These are phyloP conservation scores for Phytophthora pisi DNA, from an alignment of 352 stramenopile species.

Conservation along the genomic window DNA sequence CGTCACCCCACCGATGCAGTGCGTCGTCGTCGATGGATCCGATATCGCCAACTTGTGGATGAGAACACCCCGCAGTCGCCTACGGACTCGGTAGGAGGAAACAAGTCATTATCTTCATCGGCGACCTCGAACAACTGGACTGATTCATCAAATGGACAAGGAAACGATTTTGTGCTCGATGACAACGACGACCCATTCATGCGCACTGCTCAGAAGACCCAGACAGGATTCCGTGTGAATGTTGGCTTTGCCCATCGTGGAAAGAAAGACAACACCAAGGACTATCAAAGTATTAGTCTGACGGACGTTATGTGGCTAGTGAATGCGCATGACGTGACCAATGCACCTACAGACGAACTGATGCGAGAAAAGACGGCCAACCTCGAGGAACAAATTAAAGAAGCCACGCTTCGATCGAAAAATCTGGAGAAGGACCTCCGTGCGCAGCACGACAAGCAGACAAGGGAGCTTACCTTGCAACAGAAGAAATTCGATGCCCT, in stretches of 20 bases:
- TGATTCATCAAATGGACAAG: conserved; percentile 42
- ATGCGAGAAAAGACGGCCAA: conserved; percentile 90
- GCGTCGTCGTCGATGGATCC: conserved; percentile 80
- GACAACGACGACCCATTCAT: conserved; percentile 88
- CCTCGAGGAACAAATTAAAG: conserved; percentile 89
- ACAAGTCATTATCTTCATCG: conserved; percentile 48
- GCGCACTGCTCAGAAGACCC: conserved; percentile 83
- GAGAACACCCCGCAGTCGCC: conserved; percentile 56
- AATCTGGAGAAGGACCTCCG: conserved; percentile 76
- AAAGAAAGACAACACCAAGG: conserved; percentile 89
- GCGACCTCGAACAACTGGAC: conserved; percentile 56
- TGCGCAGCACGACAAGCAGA: conserved; percentile 76
- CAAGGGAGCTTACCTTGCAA: conserved; percentile 67
- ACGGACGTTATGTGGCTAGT: conserved; percentile 87
- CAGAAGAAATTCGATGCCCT: conserved; percentile 84
- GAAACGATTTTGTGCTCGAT: conserved; percentile 48
- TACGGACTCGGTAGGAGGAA: conserved; percentile 45
- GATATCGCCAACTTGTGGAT: conserved; percentile 64
- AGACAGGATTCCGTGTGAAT: conserved; percentile 86
- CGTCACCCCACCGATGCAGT: conserved; percentile 80
- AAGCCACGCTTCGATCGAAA: conserved; percentile 74
- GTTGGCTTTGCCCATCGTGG: conserved; percentile 84
- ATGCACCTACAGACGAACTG: conserved; percentile 79
- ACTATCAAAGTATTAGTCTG: conserved; percentile 88
- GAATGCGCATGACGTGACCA: conserved; percentile 74